Percentiles rank a stretch among this genome's conserved stretches.
These are phyloP conservation scores for Arthrobotrys sinensis DNA, from an alignment of 2,329 filamentous ascomycete genomes.

Conservation along the genomic window DNA sequence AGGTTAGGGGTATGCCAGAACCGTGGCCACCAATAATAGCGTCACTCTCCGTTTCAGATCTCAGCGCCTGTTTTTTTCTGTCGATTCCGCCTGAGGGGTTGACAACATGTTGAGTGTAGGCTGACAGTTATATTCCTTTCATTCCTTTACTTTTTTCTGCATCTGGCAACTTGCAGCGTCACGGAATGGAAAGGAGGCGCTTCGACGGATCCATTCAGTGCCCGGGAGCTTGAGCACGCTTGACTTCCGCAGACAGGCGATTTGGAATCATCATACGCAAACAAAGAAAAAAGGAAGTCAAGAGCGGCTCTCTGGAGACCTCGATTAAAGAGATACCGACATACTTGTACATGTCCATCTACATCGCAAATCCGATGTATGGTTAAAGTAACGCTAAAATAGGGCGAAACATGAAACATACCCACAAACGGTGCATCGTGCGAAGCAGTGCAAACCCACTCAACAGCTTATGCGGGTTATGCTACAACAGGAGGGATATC, in stretches of 20 bases:
- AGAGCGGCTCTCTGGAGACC: background rate
- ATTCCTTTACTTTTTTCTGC: slow-evolving; percentile 13
- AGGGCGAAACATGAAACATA: slow-evolving; percentile 19
- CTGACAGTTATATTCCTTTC: slow-evolving; percentile 45
- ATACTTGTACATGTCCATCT: too few species aligned
- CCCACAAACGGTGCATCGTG: background rate
- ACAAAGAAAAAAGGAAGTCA: background rate
- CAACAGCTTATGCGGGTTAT: slow-evolving; percentile 1
- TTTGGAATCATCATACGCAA: slow-evolving; percentile 19
- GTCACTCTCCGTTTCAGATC: slow-evolving; percentile 50
- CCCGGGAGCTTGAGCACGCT: background rate
- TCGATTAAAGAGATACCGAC: background rate
- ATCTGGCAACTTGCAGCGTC: slow-evolving; percentile 8
- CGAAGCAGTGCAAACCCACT: slow-evolving; percentile 6
- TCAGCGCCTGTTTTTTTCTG: slow-evolving; percentile 36
- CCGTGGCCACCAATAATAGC: slow-evolving; percentile 46
- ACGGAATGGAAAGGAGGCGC: slow-evolving; percentile 32
- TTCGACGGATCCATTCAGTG: slow-evolving; percentile 16
- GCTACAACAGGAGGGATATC: slow-evolving; percentile 43
- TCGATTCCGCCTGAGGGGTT: background rate
- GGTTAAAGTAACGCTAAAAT: background rate
- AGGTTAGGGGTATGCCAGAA: slow-evolving; percentile 21
- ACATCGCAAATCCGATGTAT: slow-evolving; percentile 1
- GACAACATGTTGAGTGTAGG: slow-evolving; percentile 25
- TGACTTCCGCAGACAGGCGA: background rate